Conservation (phyloP, 2,329 filamentous ascomycete species). For the Trichophaea hybrida region DNA sequence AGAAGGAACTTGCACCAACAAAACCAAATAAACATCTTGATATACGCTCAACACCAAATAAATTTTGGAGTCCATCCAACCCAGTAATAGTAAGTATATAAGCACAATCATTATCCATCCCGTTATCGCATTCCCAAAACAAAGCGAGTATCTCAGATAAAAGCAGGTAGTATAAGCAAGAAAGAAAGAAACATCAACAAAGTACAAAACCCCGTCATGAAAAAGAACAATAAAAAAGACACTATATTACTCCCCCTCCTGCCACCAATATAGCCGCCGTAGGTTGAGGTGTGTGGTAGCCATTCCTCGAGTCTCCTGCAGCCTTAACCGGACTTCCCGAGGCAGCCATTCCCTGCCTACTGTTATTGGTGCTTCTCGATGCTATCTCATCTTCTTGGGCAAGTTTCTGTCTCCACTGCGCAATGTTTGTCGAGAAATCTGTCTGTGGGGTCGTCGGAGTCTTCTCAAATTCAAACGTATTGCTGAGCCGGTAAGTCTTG, state of each 20-base stretch:
- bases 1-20: background rate
- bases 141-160: constrained; percentile 4
- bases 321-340: constrained; percentile 36
- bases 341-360: constrained; percentile 12
- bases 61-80: background rate
- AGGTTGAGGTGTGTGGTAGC: background rate
- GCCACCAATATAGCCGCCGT: constrained; percentile 2
- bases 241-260: constrained; percentile 16
- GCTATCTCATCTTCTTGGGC: constrained; percentile 26
- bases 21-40: background rate
- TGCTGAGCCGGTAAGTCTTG: constrained; percentile 84
- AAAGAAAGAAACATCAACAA: constrained; percentile 1
- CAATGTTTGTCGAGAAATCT: constrained; percentile 27
- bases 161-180: constrained; percentile 7
- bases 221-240: constrained; percentile 2
- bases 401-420: constrained; percentile 26
- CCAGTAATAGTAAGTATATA: background rate
- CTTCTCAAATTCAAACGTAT: constrained; percentile 71
- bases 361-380: constrained; percentile 11
- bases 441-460: constrained; percentile 26
- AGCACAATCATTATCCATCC: background rate
- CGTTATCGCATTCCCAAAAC: constrained; percentile 1
- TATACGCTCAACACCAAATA: background rate
- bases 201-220: background rate
- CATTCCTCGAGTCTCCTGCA: constrained; percentile 29